Evolutionary conservation across 2,329 filamentous ascomycete genomes (phyloP).

Genomic region (Colletotrichum sp.): DNA sequence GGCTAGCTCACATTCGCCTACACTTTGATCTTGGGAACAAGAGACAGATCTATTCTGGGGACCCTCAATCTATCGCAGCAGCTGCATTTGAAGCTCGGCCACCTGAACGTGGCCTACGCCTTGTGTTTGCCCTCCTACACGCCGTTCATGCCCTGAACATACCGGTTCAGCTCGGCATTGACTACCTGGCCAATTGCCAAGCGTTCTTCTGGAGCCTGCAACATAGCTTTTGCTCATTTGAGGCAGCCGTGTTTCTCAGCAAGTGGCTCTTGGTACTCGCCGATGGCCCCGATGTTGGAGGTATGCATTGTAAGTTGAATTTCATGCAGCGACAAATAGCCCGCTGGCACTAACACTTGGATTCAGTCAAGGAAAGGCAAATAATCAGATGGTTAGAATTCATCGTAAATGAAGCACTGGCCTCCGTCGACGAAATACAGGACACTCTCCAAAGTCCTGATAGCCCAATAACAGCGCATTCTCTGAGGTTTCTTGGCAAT

Average conservation of each 20-base stretch:
- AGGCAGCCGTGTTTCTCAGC: neutral
- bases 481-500: neutral
- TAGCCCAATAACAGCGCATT: neutral
- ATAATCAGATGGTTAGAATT: neutral
- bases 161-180: neutral
- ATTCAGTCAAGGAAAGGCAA: neutral
- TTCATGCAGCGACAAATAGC: neutral
- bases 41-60: neutral
- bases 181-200: neutral
- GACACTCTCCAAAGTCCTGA: neutral
- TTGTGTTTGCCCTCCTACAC: neutral
- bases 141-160: slow-evolving; percentile 3
- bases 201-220: slow-evolving; percentile 7
- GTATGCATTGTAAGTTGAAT: neutral
- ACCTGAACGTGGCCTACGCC: neutral
- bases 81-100: neutral
- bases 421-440: neutral
- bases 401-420: neutral
- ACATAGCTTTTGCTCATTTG: neutral
- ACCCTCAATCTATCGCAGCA: neutral
- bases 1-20: neutral
- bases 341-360: neutral
- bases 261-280: neutral
- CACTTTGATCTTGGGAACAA: neutral
- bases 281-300: neutral